Evolutionary conservation across 2,329 filamentous ascomycete genomes (phyloP), one percentile per base, ranked within the genome.

Genomic region (Ceratocystis ficicola): DNA sequence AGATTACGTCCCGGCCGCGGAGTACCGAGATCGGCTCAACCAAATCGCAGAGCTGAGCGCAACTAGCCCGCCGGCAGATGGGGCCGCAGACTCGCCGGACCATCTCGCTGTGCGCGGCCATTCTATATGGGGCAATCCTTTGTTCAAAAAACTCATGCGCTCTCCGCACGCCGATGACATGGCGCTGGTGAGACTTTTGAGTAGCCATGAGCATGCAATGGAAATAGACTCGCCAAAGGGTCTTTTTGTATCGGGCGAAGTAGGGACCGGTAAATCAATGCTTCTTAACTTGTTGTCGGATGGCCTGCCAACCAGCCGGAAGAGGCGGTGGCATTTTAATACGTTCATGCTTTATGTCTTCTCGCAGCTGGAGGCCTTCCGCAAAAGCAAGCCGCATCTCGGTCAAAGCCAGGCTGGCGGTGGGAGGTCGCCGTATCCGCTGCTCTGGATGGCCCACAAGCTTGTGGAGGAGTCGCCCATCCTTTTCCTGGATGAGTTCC

Each of bases 221-320:
- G 78, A 84, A 59, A 80, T 92, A 61, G 80, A 88, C 70, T 90
- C 87, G 0, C 89, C 89, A 0, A 83, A 81, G 70, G 89, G 89
- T 0, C 76, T 94, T 17, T 86, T 93, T 72, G 79, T 94, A 0
- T 89, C 90, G 30, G 89, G 89, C 5, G 88, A 91, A 72, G 89
- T 94, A 1, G 89, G 89, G 10, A 90, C 87, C 0, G 89, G 89
- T 15, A 94, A 94, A 73, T 88, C 85, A 4, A 91, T 94, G 87
- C 80, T 94, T n/a, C 80, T 92, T 15, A 89, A 93, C 71, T 77
- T 94, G 0, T 83, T 94, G n/a, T 87, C 88, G 15, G 86, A 90
- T 63, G 87, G 86, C 63, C 75, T 94, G 3, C 89, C 89, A 1
- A 90, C 84, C 17, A 77, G 80, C 57, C 86, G 85, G 71, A 93